These are phyloP conservation scores for Fusarium brachygibbosum DNA, from an alignment of 2,329 filamentous ascomycete genomes.

Conservation along the genomic window DNA sequence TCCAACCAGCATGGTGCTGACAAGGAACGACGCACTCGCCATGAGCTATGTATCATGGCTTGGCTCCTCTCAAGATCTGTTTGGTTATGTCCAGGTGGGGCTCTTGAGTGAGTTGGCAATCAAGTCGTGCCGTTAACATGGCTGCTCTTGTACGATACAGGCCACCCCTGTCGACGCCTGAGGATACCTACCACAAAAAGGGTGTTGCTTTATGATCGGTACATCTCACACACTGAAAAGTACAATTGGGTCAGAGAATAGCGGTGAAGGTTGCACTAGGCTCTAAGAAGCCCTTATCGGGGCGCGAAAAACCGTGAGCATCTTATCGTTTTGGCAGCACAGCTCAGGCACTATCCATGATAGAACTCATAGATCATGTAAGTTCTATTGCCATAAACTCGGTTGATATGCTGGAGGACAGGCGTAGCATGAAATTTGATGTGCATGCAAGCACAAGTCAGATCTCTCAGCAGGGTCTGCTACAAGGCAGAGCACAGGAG, in stretches of 20 bases:
- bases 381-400: constrained; percentile 11
- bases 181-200: constrained; percentile 35
- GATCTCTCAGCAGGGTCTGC: constrained; percentile 46
- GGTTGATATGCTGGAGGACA: constrained; percentile 32
- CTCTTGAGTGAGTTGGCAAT: constrained; percentile 47
- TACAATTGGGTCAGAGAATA: constrained; percentile 43
- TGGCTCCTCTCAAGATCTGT: constrained; percentile 47
- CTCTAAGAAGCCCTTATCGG: constrained; percentile 45
- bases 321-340: constrained; percentile 25
- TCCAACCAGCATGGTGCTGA: constrained; percentile 41
- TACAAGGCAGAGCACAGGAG: constrained; percentile 48
- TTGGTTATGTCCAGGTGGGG: constrained; percentile 43
- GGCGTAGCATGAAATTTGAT: constrained; percentile 41
- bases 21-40: constrained; percentile 44
- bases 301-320: constrained; percentile 31
- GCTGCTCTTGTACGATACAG: constrained; percentile 17
- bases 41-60: constrained; percentile 39
- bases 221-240: constrained; percentile 42
- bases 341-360: constrained; percentile 17
- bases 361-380: constrained; percentile 10
- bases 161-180: constrained; percentile 37
- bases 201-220: constrained; percentile 44
- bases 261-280: constrained; percentile 49
- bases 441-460: constrained; percentile 49
- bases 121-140: constrained; percentile 48